Conservation (phyloP, 2,329 filamentous ascomycete genomes). For the Talaromyces atroroseus region DNA sequence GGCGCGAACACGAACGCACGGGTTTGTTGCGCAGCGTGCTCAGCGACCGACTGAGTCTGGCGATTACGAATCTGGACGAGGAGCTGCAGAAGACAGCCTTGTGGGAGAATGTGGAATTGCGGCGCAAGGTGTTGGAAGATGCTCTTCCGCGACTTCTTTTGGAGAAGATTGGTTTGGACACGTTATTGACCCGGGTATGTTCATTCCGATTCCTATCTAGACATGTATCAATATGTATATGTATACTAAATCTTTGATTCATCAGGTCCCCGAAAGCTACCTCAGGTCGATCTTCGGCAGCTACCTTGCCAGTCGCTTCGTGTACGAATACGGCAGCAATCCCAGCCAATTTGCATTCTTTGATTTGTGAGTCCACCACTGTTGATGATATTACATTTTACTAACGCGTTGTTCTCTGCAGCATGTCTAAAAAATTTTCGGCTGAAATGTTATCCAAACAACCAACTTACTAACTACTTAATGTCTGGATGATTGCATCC, state of each 20-base stretch:
- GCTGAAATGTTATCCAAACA: constrained; percentile 4
- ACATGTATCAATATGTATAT: background rate
- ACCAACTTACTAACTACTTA: background rate
- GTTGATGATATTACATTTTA: background rate
- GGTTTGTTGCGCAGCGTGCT: constrained; percentile 76
- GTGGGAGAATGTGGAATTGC: constrained; percentile 77
- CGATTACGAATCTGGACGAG: constrained; percentile 95
- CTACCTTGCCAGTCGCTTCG: constrained; percentile 89
- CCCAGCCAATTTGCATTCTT: constrained; percentile 98
- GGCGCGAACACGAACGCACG: constrained; percentile 84
- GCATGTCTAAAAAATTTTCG: constrained; percentile 33
- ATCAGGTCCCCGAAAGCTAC: constrained; percentile 78
- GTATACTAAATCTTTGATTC: background rate
- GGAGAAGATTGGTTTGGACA: constrained; percentile 85
- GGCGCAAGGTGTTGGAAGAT: constrained; percentile 72
- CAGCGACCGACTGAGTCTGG: constrained; percentile 81
- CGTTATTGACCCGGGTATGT: constrained; percentile 70
- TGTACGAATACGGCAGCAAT: constrained; percentile 88
- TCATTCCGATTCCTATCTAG: background rate
- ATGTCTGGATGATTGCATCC: too few species aligned
- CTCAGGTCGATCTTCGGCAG: constrained; percentile 93
- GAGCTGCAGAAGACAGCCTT: constrained; percentile 89
- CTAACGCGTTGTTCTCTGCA: constrained; percentile 10
- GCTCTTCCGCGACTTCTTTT: constrained; percentile 79
- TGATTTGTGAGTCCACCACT: constrained; percentile 69